Conservation (phyloP, 164 flowering plant species). For the Macadamia integrifolia region DNA sequence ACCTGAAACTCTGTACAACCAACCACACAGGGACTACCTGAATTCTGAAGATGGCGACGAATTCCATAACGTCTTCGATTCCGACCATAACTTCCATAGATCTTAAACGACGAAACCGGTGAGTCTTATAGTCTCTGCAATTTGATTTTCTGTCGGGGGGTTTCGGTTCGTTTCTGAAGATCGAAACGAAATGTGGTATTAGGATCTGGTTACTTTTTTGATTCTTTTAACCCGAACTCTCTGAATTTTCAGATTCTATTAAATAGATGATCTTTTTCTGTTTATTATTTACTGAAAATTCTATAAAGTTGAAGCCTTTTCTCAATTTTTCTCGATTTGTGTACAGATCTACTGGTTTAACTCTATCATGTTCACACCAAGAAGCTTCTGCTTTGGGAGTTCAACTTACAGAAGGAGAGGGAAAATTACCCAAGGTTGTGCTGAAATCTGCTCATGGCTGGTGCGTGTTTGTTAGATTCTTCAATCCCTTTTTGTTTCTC, state of each 20-base stretch:
- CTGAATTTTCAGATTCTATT: neutral
- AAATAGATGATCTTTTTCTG: neutral
- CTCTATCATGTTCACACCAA: conserved; percentile 42
- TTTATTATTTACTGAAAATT: too few species aligned
- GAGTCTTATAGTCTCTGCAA: neutral
- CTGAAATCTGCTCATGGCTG: conserved; percentile 58
- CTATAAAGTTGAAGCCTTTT: neutral
- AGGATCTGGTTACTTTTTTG: neutral
- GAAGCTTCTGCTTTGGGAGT: conserved; percentile 39
- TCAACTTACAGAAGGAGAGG: conserved; percentile 54
- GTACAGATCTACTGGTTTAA: conserved; percentile 40
- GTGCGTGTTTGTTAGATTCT: conserved; percentile 16
- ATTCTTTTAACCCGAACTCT: neutral
- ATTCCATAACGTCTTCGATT: conserved; percentile 7
- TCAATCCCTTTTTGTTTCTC: neutral
- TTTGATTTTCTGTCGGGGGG: neutral
- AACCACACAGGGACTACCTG: too few species aligned
- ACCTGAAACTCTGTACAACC: too few species aligned
- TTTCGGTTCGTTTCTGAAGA: neutral
- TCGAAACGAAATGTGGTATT: neutral
- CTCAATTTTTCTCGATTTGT: neutral
- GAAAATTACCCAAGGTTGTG: conserved; percentile 66
- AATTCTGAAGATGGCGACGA: conserved; percentile 7
- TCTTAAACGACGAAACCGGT: conserved; percentile 39
- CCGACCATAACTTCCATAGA: conserved; percentile 11